Conservation (phyloP, 2,329 filamentous ascomycete species). For the Neophaeococcomyces mojaviensis region DNA sequence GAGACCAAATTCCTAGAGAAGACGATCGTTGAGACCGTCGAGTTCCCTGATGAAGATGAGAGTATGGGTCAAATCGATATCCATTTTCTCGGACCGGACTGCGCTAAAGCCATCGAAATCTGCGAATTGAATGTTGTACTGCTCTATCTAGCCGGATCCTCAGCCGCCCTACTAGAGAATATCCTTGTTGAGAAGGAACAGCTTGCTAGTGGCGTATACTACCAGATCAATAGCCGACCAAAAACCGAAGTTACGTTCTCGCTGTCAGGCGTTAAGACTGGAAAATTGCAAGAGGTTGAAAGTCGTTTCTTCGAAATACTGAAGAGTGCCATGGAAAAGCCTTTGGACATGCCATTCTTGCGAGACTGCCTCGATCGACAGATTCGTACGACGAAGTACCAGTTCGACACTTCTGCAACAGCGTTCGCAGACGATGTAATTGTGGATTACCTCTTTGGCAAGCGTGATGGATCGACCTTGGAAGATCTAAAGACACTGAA, state of each 20-base stretch:
- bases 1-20: slow-evolving; percentile 65
- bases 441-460: slow-evolving; percentile 84
- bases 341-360: slow-evolving; percentile 84
- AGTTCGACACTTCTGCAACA: slow-evolving; percentile 70
- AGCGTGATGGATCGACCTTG: slow-evolving; percentile 71
- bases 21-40: slow-evolving; percentile 67
- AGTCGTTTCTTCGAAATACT: slow-evolving; percentile 77
- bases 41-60: slow-evolving; percentile 96
- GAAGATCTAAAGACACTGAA: slow-evolving; percentile 47
- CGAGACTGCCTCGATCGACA: slow-evolving; percentile 78
- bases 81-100: slow-evolving; percentile 78
- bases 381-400: slow-evolving; percentile 71
- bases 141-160: slow-evolving; percentile 85
- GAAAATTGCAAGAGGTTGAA: slow-evolving; percentile 76
- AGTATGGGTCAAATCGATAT: slow-evolving; percentile 82
- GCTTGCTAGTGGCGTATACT: slow-evolving; percentile 76
- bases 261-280: slow-evolving; percentile 77
- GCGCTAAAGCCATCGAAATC: slow-evolving; percentile 59
- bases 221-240: slow-evolving; percentile 70
- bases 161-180: slow-evolving; percentile 86
- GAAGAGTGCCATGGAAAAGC: slow-evolving; percentile 68
- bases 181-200: slow-evolving; percentile 87
- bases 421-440: slow-evolving; percentile 83
- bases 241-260: slow-evolving; percentile 79
- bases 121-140: slow-evolving; percentile 73